Evolutionary conservation across 176 grass and related monocot genomes (phyloP).

Genomic region (Carex parvula): DNA sequence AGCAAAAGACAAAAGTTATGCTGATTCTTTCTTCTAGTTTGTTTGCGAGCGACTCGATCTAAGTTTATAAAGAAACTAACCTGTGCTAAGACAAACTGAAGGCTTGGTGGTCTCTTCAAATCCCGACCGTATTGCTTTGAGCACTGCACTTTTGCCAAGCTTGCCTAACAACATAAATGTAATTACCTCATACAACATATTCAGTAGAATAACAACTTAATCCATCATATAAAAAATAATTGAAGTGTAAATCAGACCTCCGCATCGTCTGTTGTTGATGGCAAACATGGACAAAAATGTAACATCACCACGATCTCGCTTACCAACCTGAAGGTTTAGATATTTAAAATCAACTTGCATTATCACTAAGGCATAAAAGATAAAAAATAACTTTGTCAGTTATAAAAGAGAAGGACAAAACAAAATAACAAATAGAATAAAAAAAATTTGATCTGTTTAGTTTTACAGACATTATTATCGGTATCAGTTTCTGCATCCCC

Average conservation of each 20-base stretch:
- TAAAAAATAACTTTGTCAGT: neutral
- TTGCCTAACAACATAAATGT: conserved; percentile 60
- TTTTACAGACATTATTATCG: conserved; percentile 67
- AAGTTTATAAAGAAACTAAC: conserved; percentile 29
- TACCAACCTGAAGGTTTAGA: conserved; percentile 52
- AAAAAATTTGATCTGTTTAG: conserved; percentile 55
- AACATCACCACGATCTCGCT: conserved; percentile 70
- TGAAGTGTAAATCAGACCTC: conserved; percentile 46
- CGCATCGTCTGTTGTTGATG: conserved; percentile 76
- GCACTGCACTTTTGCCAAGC: conserved; percentile 73
- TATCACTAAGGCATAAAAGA: neutral
- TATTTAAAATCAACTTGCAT: conserved; percentile 5
- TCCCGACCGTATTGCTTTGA: conserved; percentile 80
- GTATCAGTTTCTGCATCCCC: conserved; percentile 57
- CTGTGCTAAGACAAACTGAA: conserved; percentile 67
- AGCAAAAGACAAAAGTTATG: too few species aligned
- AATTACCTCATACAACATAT: conserved; percentile 1
- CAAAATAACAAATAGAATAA: conserved; percentile 20
- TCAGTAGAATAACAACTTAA: conserved; percentile 1
- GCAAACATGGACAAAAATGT: conserved; percentile 84
- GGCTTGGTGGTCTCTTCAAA: conserved; percentile 91
- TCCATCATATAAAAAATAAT: conserved; percentile 3
- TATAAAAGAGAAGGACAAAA: neutral
- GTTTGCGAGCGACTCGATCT: too few species aligned
- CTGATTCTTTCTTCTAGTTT: too few species aligned